Conservation (phyloP, 78 protist genomes). For the slime mould (Dictyostelium discoideum) region DNA sequence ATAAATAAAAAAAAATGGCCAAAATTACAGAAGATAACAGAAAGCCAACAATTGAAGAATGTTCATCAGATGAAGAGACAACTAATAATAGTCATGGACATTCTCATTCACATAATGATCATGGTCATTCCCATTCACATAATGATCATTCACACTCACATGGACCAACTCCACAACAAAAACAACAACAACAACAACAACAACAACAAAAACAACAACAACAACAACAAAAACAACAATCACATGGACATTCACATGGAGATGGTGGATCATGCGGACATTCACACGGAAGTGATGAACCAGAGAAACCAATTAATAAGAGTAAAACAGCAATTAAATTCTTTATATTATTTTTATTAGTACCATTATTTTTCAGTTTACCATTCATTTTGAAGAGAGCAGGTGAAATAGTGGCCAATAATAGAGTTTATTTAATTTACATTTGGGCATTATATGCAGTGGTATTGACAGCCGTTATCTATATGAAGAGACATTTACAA, state of each 20-base stretch:
- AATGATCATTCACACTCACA: not conserved
- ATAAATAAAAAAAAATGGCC: not conserved
- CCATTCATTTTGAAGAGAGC: conserved; percentile 50
- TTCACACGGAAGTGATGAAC: not conserved
- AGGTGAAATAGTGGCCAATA: conserved; percentile 54
- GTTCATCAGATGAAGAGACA: not conserved
- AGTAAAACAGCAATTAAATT: conserved; percentile 33
- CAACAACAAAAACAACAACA: not conserved
- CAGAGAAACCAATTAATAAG: not conserved
- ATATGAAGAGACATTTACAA: conserved; percentile 33
- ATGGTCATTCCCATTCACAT: not conserved
- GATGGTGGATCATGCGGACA: not conserved
- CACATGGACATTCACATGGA: conserved; percentile 12
- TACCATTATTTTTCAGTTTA: conserved; percentile 33
- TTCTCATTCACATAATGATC: not conserved
- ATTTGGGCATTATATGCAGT: conserved; percentile 43
- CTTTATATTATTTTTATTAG: conserved; percentile 29
- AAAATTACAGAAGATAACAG: conserved; percentile 8
- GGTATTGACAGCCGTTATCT: conserved; percentile 4
- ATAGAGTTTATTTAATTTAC: conserved; percentile 36
- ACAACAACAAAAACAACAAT: not conserved
- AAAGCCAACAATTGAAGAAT: conserved; percentile 3
- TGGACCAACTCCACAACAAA: not conserved
- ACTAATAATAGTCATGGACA: not conserved
- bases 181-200: not conserved